Evolutionary conservation across 148 eudicot genomes (phyloP).

Genomic region (Mesembryanthemum crystallinum): DNA sequence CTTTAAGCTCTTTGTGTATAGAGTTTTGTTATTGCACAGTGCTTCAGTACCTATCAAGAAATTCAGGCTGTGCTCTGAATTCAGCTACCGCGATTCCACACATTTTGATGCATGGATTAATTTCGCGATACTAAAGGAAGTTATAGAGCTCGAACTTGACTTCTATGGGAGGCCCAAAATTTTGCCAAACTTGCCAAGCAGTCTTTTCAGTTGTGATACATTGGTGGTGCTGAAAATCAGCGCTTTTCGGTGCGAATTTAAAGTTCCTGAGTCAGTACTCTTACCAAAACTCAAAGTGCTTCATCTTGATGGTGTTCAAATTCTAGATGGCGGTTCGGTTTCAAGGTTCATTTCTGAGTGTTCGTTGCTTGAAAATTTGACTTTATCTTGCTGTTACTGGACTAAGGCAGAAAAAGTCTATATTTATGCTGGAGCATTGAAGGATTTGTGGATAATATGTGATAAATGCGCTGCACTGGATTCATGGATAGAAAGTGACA

Average conservation of each 20-base stretch:
- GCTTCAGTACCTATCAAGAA: too few species aligned
- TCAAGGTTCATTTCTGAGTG: conserved; percentile 8
- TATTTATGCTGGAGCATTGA: too few species aligned
- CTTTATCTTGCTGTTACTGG: too few species aligned
- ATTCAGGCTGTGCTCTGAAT: too few species aligned
- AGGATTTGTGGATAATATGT: too few species aligned
- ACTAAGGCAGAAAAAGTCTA: too few species aligned
- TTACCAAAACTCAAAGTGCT: background rate
- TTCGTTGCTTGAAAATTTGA: conserved; percentile 11
- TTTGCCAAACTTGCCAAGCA: background rate
- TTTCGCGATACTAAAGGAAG: background rate
- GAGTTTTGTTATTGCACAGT: too few species aligned
- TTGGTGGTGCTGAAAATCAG: conserved; percentile 9
- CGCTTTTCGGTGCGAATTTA: background rate
- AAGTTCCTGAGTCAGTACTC: background rate
- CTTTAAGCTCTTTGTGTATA: background rate
- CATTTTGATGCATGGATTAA: too few species aligned
- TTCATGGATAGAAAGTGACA: too few species aligned
- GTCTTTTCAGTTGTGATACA: background rate
- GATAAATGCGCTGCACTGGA: too few species aligned
- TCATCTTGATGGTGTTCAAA: background rate
- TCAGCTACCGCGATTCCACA: too few species aligned
- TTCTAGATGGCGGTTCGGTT: conserved; percentile 3
- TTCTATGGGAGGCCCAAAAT: background rate
- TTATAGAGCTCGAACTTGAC: background rate